Evolutionary conservation across 148 eudicot genomes (phyloP).

Genomic region (Nepenthes mirabilis): DNA sequence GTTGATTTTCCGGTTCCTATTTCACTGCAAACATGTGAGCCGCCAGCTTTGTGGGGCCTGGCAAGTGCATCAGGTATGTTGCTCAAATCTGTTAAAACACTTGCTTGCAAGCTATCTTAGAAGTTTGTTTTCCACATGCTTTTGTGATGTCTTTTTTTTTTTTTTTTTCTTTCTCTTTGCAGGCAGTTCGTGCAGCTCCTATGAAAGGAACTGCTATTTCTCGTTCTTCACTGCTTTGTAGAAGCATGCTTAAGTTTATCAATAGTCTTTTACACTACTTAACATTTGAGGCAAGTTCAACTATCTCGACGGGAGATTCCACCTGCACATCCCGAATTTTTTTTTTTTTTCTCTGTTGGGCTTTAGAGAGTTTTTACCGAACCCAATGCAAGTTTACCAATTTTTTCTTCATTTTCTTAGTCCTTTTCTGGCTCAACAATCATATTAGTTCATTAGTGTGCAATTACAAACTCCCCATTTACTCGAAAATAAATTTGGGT

Average conservation of each 20-base stretch:
- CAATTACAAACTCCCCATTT: not conserved
- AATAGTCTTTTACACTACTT: conserved; percentile 86
- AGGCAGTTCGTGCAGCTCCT: conserved; percentile 79
- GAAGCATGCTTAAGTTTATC: conserved; percentile 89
- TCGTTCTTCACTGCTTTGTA: conserved; percentile 85
- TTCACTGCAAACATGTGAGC: conserved; percentile 91
- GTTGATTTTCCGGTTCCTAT: conserved; percentile 81
- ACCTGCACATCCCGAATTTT: not conserved
- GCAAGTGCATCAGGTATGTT: conserved; percentile 91
- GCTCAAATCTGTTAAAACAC: too few species aligned
- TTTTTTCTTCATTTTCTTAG: not conserved
- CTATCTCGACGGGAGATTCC: too few species aligned
- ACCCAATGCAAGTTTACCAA: too few species aligned
- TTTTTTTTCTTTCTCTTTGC: conserved; percentile 14
- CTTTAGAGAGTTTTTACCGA: not conserved
- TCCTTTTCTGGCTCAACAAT: not conserved
- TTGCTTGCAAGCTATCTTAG: not conserved
- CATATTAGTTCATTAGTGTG: not conserved
- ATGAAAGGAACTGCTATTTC: conserved; percentile 72
- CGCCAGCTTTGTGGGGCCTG: conserved; percentile 97
- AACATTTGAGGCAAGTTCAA: conserved; percentile 70
- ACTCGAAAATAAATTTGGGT: not conserved
- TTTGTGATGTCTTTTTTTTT: not conserved
- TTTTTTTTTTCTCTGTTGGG: not conserved
- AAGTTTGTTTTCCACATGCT: too few species aligned